Conservation (phyloP, 1,139 yeast species). For the Meyerozyma athensensis region DNA sequence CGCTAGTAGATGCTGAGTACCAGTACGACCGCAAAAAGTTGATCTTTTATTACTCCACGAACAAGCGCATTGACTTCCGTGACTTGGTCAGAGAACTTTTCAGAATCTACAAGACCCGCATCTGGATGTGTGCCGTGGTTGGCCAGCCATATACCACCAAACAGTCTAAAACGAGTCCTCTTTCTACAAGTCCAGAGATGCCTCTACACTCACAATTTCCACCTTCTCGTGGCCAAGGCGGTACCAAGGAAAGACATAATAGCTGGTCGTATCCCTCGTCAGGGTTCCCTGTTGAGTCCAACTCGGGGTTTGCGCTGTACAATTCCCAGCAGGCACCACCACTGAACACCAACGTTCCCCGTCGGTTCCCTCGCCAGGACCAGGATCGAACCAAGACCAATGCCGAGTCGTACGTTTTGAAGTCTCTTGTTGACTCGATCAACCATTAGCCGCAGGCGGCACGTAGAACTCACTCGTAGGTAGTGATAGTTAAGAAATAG, state of each 20-base stretch:
- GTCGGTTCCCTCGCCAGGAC: constrained; percentile 1
- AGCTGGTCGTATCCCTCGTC: constrained; percentile 1
- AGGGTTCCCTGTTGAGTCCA: background rate
- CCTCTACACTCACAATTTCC: background rate
- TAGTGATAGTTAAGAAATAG: too few relatives aligned
- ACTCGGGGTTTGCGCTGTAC: background rate
- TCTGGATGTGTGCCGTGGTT: constrained; percentile 26
- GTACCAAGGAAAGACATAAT: constrained; percentile 3
- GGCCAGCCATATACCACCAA: constrained; percentile 17
- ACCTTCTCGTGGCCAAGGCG: background rate
- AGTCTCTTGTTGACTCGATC: constrained; percentile 42
- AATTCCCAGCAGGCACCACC: constrained; percentile 1
- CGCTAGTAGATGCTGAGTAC: constrained; percentile 23
- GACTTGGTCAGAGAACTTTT: constrained; percentile 23
- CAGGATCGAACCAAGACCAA: background rate
- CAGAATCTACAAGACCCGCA: constrained; percentile 23
- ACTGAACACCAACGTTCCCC: constrained; percentile 1
- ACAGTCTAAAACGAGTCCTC: constrained; percentile 6
- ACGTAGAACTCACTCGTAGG: too few relatives aligned
- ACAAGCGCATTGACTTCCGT: constrained; percentile 23
- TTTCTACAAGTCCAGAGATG: constrained; percentile 4
- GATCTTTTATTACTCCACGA: constrained; percentile 22
- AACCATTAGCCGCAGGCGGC: constrained; percentile 20
- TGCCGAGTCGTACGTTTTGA: constrained; percentile 34
- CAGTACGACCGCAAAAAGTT: constrained; percentile 25